These are phyloP conservation scores for Protomyces macrosporus DNA, from an alignment of 1,139 yeast species.

Conservation along the genomic window DNA sequence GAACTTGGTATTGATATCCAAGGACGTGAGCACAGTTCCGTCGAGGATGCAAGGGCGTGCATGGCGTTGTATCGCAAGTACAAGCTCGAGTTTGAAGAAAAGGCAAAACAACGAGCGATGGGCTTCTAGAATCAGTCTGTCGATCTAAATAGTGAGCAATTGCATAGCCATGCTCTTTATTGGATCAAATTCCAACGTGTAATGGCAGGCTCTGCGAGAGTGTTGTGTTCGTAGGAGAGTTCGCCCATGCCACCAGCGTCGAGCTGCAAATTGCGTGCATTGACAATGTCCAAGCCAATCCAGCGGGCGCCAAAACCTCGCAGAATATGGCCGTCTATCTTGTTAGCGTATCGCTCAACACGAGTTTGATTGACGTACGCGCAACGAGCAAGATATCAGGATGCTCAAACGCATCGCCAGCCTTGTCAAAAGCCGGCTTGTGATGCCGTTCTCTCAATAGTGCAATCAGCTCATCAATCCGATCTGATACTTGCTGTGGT, in stretches of 20 bases:
- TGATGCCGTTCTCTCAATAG: slow-evolving; percentile 42
- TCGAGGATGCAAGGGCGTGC: slow-evolving; percentile 79
- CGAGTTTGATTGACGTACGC: slow-evolving; percentile 55
- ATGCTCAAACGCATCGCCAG: slow-evolving; percentile 38
- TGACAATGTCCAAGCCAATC: slow-evolving; percentile 56
- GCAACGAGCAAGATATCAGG: background rate
- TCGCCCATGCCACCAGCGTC: slow-evolving; percentile 97
- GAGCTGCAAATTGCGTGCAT: slow-evolving; percentile 72
- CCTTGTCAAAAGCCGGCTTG: background rate
- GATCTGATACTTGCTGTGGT: slow-evolving; percentile 55
- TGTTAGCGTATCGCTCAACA: slow-evolving; percentile 53
- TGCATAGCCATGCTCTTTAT: background rate
- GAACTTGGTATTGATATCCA: slow-evolving; percentile 63
- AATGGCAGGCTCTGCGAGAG: slow-evolving; percentile 78
- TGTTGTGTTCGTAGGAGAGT: slow-evolving; percentile 80
- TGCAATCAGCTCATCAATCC: slow-evolving; percentile 65
- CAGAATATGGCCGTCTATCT: slow-evolving; percentile 85
- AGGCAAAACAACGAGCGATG: slow-evolving; percentile 6
- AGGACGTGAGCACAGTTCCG: slow-evolving; percentile 71
- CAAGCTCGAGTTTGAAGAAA: slow-evolving; percentile 54
- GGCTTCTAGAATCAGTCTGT: background rate
- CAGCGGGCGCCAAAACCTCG: slow-evolving; percentile 87
- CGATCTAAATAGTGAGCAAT: background rate
- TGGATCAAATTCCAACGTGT: slow-evolving; percentile 23
- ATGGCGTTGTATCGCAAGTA: slow-evolving; percentile 67